Evolutionary conservation across 495 filamentous ascomycete species (phyloP).

Genomic region (Podospora comata): DNA sequence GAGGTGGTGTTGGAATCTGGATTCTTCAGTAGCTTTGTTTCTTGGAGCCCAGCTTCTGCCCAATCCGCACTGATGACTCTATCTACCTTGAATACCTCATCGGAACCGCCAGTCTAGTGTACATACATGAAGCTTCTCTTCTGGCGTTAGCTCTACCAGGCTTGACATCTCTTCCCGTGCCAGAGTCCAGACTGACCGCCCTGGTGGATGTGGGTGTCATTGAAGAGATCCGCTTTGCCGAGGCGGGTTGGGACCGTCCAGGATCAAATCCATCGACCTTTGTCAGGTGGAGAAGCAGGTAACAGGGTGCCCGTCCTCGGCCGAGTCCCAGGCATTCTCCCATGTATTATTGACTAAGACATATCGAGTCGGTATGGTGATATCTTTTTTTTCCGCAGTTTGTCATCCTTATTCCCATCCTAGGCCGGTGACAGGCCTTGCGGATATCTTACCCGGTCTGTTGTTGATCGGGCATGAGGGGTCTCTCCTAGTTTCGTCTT

Average conservation of each 20-base stretch:
- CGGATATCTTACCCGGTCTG: background rate
- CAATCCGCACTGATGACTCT: too few relatives aligned
- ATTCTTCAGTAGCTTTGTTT: too few relatives aligned
- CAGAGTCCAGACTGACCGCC: too few relatives aligned
- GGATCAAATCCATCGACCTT: background rate
- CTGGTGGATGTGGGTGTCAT: background rate
- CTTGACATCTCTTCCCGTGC: background rate
- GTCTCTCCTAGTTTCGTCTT: background rate
- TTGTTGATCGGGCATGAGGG: background rate
- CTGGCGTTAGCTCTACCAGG: background rate
- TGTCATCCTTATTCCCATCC: background rate
- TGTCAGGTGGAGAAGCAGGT: background rate
- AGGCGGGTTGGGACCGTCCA: background rate
- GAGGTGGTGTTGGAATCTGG: too few relatives aligned
- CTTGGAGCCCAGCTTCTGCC: too few relatives aligned
- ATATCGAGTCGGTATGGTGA: background rate
- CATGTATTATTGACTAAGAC: background rate
- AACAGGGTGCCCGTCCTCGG: slow-evolving; percentile 3
- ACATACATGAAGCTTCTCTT: too few relatives aligned
- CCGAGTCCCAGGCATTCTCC: background rate
- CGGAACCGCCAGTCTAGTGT: too few relatives aligned
- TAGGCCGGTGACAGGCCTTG: background rate
- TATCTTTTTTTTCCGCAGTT: background rate
- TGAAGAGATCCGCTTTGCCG: slow-evolving; percentile 10
- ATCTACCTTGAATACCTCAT: too few relatives aligned